These are phyloP conservation scores for Venturia nashicola DNA, from an alignment of 2,329 filamentous ascomycete species.

Conservation along the genomic window DNA sequence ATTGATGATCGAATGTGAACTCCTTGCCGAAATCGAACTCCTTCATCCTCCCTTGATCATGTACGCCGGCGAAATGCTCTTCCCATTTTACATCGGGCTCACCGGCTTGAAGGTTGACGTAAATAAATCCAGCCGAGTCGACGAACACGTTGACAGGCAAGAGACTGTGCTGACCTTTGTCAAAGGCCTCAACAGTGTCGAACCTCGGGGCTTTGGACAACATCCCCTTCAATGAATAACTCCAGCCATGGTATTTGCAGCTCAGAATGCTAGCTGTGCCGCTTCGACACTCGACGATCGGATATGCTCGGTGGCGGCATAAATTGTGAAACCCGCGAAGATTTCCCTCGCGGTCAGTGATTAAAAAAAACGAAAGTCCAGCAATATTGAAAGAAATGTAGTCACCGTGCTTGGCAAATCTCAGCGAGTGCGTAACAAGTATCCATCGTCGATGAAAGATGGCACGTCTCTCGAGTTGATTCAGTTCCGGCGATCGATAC, in stretches of 20 bases:
- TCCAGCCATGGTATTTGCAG: slow-evolving; percentile 53
- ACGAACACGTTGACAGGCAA: slow-evolving; percentile 43
- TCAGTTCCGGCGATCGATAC: slow-evolving; percentile 29
- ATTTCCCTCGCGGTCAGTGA: slow-evolving; percentile 36
- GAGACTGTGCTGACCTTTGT: slow-evolving; percentile 43
- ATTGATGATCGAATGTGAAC: slow-evolving; percentile 45
- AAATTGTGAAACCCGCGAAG: slow-evolving; percentile 52
- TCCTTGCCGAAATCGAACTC: slow-evolving; percentile 17
- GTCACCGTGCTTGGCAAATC: slow-evolving; percentile 40
- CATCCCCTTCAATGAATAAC: slow-evolving; percentile 44
- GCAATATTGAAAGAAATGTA: slow-evolving; percentile 44
- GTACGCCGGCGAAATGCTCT: slow-evolving; percentile 38
- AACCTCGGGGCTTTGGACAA: slow-evolving; percentile 50
- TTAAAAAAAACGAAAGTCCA: slow-evolving; percentile 44
- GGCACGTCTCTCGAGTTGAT: slow-evolving; percentile 43
- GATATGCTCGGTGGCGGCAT: slow-evolving; percentile 49
- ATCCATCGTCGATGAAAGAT: slow-evolving; percentile 48
- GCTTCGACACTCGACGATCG: slow-evolving; percentile 37
- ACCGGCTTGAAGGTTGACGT: slow-evolving; percentile 43
- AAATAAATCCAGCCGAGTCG: slow-evolving; percentile 44
- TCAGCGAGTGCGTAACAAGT: slow-evolving; percentile 40
- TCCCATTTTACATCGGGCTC: slow-evolving; percentile 39
- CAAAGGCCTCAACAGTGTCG: slow-evolving; percentile 42
- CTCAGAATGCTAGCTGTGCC: slow-evolving; percentile 42
- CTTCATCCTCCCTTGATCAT: slow-evolving; percentile 17